Base-by-base conservation (phyloP, 1,284 basidiomycete genomes). In the Cerioporus squamosus region DNA sequence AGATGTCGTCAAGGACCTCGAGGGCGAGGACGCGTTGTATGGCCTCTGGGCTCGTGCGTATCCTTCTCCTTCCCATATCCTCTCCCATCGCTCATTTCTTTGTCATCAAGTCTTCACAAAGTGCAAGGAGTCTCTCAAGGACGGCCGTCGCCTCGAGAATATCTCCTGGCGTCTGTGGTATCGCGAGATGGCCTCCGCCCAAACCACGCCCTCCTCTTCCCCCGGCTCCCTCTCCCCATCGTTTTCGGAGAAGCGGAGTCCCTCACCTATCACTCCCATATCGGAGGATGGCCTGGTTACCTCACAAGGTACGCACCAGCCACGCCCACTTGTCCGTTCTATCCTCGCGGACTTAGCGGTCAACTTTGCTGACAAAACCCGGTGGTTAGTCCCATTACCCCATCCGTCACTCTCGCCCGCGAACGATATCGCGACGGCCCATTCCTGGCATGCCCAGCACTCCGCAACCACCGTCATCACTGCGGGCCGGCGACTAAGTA, bases 91-190 rank as follows among this genome's bases (percentile, higher is more conserved):
- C 58, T 66, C 39, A 61, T 8, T n/a, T 22, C 22, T 40, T 49
- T 33, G 18, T 20, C 53, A 53, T 46, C 59, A 63, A 94, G 93
- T 94, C 12, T 94, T 94, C 69, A 87, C 90, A 57, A 91, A 92
- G 70, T 93, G 90, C 77, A 92, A 91, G 72, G 83, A 85, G 64
- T 87, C 86, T 4, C 75, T 95, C 9, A 83, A 89, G 68, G 87
- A 93, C 63, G 93, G 93, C 14, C 80, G 79, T 23, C 78, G 93
- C 31, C 81, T 94, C 26, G 93, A 95, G 75, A 94, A 95, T 70
- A 86, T 94, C 55, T 88, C 89, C 6, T 95, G 93, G 93, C 78
- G 93, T 51, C 76, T 95, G 14, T 94, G 91, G 92, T 84, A 90
- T 70, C 84, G 86, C 61, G 85, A 91, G 65, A 77, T 87, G 64